Evolutionary conservation across 2,329 filamentous ascomycete genomes (phyloP).

Genomic region (Aspergillus sergii): DNA sequence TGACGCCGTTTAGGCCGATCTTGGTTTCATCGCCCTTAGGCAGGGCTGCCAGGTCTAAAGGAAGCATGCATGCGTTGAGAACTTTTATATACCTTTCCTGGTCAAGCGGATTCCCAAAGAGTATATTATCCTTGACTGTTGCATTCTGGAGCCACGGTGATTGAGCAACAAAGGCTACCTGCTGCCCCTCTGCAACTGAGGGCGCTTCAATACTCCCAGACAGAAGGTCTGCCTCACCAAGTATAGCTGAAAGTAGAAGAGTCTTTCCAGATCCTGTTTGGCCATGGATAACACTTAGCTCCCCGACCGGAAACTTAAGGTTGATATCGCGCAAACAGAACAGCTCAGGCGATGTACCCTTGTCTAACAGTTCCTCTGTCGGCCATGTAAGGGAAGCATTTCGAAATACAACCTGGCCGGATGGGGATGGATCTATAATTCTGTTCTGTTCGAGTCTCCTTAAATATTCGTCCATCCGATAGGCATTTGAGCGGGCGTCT

Average conservation of each 20-base stretch:
- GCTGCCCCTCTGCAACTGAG: not conserved
- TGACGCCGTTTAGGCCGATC: not conserved
- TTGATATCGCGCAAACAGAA: conserved; percentile 59
- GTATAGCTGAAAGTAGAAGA: conserved; percentile 69
- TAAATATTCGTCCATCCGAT: not conserved
- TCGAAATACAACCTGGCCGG: not conserved
- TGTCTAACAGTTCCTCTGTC: not conserved
- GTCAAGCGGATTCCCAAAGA: not conserved
- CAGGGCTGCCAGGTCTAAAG: not conserved
- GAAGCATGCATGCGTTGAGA: not conserved
- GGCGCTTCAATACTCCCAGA: not conserved
- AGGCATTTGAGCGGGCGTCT: not conserved
- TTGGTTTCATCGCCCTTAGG: not conserved
- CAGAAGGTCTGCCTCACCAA: conserved; percentile 58
- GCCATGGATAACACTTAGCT: conserved; percentile 73
- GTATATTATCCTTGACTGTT: not conserved
- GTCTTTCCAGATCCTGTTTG: conserved; percentile 78
- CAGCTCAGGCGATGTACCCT: not conserved
- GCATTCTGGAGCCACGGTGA: not conserved
- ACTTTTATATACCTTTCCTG: not conserved
- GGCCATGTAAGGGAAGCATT: not conserved
- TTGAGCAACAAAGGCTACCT: not conserved
- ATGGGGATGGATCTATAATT: not conserved
- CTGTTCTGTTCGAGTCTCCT: not conserved
- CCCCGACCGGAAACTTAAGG: conserved; percentile 66